Evolutionary conservation across 768 basidiomycete species (phyloP).

Genomic region (Russula lepida): DNA sequence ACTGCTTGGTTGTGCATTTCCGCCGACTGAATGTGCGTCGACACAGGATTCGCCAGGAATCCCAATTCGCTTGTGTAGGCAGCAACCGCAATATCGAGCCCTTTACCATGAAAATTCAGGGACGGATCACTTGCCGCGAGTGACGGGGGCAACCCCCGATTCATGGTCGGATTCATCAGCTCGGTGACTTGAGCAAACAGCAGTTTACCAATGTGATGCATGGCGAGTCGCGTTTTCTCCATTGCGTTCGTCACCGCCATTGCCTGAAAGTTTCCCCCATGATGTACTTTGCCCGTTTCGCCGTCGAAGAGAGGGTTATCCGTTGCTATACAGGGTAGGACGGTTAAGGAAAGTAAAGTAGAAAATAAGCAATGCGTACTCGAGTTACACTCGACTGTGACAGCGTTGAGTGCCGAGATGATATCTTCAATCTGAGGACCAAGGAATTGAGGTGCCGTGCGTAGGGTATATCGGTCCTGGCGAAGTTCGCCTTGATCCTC

Average conservation of each 20-base stretch:
- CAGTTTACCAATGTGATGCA: conserved; percentile 45
- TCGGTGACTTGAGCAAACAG: conserved; percentile 53
- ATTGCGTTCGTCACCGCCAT: conserved; percentile 80
- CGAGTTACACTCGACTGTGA: conserved; percentile 75
- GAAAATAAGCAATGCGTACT: conserved; percentile 38
- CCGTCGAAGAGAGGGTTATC: conserved; percentile 81
- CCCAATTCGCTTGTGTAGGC: conserved; percentile 80
- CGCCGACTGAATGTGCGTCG: conserved; percentile 76
- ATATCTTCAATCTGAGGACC: conserved; percentile 83
- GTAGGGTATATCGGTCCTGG: conserved; percentile 74
- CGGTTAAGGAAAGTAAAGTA: neutral
- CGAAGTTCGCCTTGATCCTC: conserved; percentile 67
- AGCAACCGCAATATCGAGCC: conserved; percentile 75
- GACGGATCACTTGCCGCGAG: conserved; percentile 74
- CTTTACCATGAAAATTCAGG: conserved; percentile 75
- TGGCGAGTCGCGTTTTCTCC: conserved; percentile 74
- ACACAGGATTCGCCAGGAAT: conserved; percentile 84
- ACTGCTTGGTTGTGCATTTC: conserved; percentile 92
- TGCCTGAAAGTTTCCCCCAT: conserved; percentile 91
- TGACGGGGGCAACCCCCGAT: conserved; percentile 75
- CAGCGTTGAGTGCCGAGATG: conserved; percentile 49
- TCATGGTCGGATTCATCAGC: conserved; percentile 72
- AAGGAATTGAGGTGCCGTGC: conserved; percentile 76
- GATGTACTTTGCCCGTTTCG: conserved; percentile 55
- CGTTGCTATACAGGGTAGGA: conserved; percentile 44